Conservation (phyloP, 2,329 filamentous ascomycete genomes). For the Dendryphion nanum region DNA sequence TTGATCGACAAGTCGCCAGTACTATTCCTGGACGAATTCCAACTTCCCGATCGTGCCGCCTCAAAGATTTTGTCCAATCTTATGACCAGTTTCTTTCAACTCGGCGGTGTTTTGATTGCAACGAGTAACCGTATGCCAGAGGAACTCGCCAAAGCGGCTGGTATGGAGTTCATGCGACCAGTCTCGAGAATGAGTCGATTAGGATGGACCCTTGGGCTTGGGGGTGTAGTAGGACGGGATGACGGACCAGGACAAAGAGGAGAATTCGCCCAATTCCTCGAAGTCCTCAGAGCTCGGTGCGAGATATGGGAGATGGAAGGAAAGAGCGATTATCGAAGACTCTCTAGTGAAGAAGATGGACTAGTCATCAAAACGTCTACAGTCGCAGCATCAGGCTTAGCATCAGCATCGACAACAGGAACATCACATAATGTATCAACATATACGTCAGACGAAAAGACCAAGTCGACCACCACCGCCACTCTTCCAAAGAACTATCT, state of each 20-base stretch:
- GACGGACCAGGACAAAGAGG: slow-evolving; percentile 50
- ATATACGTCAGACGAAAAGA: not conserved
- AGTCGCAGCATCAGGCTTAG: not conserved
- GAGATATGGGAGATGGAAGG: slow-evolving; percentile 85
- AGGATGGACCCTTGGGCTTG: slow-evolving; percentile 46
- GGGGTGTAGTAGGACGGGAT: slow-evolving; percentile 44
- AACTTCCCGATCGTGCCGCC: slow-evolving; percentile 73
- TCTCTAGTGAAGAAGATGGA: slow-evolving; percentile 28
- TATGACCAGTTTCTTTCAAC: slow-evolving; percentile 76
- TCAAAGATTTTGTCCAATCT: slow-evolving; percentile 78
- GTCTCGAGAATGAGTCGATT: slow-evolving; percentile 42
- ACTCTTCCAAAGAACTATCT: slow-evolving; percentile 32
- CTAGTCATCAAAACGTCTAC: not conserved
- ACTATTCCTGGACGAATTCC: slow-evolving; percentile 79
- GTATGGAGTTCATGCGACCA: slow-evolving; percentile 63
- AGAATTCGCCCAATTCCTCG: slow-evolving; percentile 74
- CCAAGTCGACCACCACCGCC: not conserved
- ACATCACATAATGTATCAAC: not conserved
- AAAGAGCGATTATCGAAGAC: slow-evolving; percentile 65
- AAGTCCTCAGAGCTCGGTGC: slow-evolving; percentile 73
- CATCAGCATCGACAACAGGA: not conserved
- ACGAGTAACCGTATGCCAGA: slow-evolving; percentile 84
- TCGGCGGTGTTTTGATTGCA: slow-evolving; percentile 76
- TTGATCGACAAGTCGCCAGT: slow-evolving; percentile 73
- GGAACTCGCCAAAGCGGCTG: slow-evolving; percentile 72